Base-by-base conservation (phyloP, 176 grass and related monocot species). In the Avena sativa region DNA sequence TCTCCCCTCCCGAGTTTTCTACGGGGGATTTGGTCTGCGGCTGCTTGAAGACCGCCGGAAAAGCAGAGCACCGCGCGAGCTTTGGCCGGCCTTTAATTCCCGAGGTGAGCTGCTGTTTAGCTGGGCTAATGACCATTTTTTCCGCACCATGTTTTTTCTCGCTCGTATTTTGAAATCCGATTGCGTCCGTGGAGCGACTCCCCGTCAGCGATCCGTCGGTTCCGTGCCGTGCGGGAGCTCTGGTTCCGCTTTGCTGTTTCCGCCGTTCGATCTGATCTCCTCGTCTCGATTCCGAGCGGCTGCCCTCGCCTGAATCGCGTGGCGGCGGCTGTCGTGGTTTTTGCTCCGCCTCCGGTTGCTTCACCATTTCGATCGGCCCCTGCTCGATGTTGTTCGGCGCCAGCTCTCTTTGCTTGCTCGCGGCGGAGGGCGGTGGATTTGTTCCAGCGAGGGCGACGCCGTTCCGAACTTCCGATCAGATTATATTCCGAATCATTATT, bases 181-280 rank as follows among this genome's bases (percentile, higher is more conserved):
- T 44, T 40, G 57, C 80, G 48, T 56, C 34, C 17, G 4, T 0
- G 17, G 57, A 47, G 69, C 43, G 30, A 13, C 9, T 1, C 0
- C 57, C 55, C 20, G 12, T 25, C 21, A 9, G 61, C 12, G 61
- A 16, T 10, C 16, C 7, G 16, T 0, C 44, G 53, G 12, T 72
- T 86, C 32, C 32, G 32, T 34, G 32, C 26, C 17, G 44, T 17
- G 61, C 34, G 5, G 25, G 48, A 7, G 71, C 7, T 5, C 7
- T 84, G 14, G 9, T 2, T 23, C 28, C 9, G 20, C 25, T 25
- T 4, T 34, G 7, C 60, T 9, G 62, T 12, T 30, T 57, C 53
- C 52, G 72, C 53, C 63, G 63, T 90, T 90, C 40, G 63, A 86
- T 86, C 72, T 43, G 72, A 32, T 25, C 34, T 78, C 28, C 69